Conservation (phyloP, 192 early-diverging fungal species). For the Piromyces finnis region DNA sequence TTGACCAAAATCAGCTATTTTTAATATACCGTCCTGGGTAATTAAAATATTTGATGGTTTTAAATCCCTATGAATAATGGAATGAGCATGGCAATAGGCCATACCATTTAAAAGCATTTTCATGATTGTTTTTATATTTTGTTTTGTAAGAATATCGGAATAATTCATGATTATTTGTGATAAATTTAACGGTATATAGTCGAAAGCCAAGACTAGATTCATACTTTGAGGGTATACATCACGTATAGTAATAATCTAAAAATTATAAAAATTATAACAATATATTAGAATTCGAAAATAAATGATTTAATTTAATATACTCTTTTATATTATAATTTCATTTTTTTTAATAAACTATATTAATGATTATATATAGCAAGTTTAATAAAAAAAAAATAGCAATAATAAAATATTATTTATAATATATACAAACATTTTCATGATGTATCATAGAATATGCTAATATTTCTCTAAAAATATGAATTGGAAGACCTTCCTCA, state of each 20-base stretch:
- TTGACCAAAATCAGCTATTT: not conserved
- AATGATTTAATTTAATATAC: no score
- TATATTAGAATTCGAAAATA: no score
- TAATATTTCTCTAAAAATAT: not conserved
- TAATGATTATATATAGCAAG: no score
- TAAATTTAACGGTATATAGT: not conserved
- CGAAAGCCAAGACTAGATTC: not conserved
- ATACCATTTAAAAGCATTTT: not conserved
- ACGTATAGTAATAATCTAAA: not conserved
- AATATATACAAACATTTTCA: not conserved
- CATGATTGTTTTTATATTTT: not conserved
- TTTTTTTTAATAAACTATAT: no score
- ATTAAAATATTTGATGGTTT: not conserved
- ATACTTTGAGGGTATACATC: not conserved
- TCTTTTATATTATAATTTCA: no score
- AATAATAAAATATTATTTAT: no score
- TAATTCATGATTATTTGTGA: not conserved
- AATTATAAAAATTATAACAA: no score
- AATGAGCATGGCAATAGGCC: not conserved
- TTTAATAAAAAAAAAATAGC: no score
- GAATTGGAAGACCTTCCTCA: not conserved
- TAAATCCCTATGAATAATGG: not conserved
- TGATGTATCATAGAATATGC: not conserved
- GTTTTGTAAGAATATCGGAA: not conserved
- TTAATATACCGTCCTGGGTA: not conserved